A percentile compares a stretch with the other conserved stretches of the same genome.
Evolutionary conservation across 768 basidiomycete species (phyloP).

Genomic region (Tephrocybe rancida): DNA sequence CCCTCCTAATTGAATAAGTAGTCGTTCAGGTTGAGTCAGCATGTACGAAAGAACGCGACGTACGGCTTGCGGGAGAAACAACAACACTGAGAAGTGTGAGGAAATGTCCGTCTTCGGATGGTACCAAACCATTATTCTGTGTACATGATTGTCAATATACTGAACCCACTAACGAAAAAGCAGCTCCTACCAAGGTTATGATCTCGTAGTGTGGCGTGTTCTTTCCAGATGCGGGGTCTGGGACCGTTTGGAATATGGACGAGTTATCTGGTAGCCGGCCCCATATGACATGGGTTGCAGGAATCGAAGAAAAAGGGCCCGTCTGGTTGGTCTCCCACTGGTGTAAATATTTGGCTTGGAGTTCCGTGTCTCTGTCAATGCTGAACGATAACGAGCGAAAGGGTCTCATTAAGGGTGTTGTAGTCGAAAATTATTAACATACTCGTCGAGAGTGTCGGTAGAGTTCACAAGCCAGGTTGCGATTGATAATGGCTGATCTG

Average conservation of each 20-base stretch:
- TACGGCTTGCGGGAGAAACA: slow-evolving; percentile 12
- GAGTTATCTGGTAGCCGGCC: slow-evolving; percentile 25
- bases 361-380: slow-evolving; percentile 16
- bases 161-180: background rate
- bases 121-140: slow-evolving; percentile 6
- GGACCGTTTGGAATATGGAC: slow-evolving; percentile 19
- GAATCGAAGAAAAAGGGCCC: slow-evolving; percentile 26
- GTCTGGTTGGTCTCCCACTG: slow-evolving; percentile 30
- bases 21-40: background rate
- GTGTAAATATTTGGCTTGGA: slow-evolving; percentile 20
- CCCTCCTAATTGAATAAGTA: slow-evolving; percentile 17
- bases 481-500: slow-evolving; percentile 19
- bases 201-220: slow-evolving; percentile 34
- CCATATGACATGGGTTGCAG: slow-evolving; percentile 26
- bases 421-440: background rate
- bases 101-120: background rate
- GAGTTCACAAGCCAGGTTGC: slow-evolving; percentile 29
- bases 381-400: background rate
- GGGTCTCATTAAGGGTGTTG: too few species aligned
- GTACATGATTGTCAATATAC: background rate
- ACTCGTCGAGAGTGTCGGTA: slow-evolving; percentile 24
- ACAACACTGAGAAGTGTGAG: background rate
- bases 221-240: slow-evolving; percentile 32
- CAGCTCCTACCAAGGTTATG: slow-evolving; percentile 22
- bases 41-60: background rate